Percentiles rank a stretch among this genome's conserved stretches.
These are phyloP conservation scores for Aspergillus novofumigatus DNA, from an alignment of 2,329 filamentous ascomycete genomes.

Conservation along the genomic window DNA sequence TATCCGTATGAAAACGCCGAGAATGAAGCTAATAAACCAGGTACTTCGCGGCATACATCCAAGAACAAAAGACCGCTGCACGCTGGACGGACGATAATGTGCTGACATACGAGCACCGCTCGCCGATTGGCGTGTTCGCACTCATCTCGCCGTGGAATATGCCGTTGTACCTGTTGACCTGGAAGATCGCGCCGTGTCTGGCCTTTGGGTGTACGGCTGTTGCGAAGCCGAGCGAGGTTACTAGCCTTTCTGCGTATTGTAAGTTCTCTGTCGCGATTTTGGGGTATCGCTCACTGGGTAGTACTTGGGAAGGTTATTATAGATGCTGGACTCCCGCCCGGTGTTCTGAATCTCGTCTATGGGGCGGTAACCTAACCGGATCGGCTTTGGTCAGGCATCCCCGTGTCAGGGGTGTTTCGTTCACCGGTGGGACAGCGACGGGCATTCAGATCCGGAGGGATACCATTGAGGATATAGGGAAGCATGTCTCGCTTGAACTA, in stretches of 20 bases:
- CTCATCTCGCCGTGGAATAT: conserved; percentile 20
- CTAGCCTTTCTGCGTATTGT: conserved; percentile 15
- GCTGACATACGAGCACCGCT: conserved; percentile 19
- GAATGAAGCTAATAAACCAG: background rate
- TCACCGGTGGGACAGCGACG: conserved; percentile 15
- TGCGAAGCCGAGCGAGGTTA: conserved; percentile 16
- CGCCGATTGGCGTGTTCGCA: conserved; percentile 14
- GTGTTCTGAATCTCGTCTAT: conserved; percentile 15
- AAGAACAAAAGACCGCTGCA: conserved; percentile 5
- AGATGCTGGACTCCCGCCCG: conserved; percentile 11
- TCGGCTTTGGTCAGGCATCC: conserved; percentile 12
- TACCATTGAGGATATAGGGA: conserved; percentile 18
- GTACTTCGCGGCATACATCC: conserved; percentile 10
- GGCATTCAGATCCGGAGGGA: conserved; percentile 16
- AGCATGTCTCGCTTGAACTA: conserved; percentile 17
- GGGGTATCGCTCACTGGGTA: background rate
- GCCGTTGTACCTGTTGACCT: conserved; percentile 16
- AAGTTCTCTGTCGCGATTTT: background rate
- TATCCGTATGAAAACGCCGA: too few species aligned
- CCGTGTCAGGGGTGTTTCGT: conserved; percentile 14
- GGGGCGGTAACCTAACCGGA: conserved; percentile 12
- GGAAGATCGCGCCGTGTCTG: conserved; percentile 19
- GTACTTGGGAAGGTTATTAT: conserved; percentile 14
- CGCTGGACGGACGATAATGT: conserved; percentile 8
- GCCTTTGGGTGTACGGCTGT: conserved; percentile 18